Conservation (phyloP, 2,329 filamentous ascomycete genomes). For the Fusarium virguliforme region DNA sequence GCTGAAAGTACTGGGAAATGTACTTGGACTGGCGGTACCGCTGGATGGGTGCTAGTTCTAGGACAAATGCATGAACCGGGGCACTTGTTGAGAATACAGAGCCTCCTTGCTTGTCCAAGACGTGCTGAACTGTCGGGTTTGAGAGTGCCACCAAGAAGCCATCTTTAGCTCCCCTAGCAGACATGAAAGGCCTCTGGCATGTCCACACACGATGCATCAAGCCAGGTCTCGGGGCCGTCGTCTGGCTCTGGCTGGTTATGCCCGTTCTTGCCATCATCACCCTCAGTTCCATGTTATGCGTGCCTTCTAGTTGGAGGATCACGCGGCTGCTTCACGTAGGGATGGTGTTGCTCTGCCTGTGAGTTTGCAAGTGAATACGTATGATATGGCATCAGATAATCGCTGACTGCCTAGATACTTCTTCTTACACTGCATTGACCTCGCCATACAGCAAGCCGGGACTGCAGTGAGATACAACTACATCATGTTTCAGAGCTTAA, state of each 20-base stretch:
- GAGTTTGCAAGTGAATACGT: background rate
- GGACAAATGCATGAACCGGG: constrained; percentile 7
- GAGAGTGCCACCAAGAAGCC: background rate
- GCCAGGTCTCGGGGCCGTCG: background rate
- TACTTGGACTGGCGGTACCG: background rate
- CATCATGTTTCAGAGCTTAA: constrained; percentile 6
- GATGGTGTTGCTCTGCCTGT: constrained; percentile 3
- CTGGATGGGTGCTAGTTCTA: background rate
- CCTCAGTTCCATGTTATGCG: background rate
- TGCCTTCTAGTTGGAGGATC: background rate
- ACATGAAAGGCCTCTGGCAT: constrained; percentile 4
- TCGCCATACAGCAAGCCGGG: background rate
- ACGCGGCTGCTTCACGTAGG: background rate
- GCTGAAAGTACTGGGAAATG: constrained; percentile 6
- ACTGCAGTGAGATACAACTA: background rate
- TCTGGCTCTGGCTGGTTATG: constrained; percentile 6
- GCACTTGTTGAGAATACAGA: background rate
- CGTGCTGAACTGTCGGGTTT: background rate
- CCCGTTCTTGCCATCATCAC: background rate
- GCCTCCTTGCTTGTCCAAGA: background rate
- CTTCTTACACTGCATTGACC: constrained; percentile 4
- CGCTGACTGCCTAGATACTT: constrained; percentile 8
- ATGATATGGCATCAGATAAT: background rate
- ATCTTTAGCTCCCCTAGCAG: background rate
- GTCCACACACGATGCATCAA: background rate